Evolutionary conservation across 106 monocot species (phyloP).

Genomic region (Gastrodia elata): DNA sequence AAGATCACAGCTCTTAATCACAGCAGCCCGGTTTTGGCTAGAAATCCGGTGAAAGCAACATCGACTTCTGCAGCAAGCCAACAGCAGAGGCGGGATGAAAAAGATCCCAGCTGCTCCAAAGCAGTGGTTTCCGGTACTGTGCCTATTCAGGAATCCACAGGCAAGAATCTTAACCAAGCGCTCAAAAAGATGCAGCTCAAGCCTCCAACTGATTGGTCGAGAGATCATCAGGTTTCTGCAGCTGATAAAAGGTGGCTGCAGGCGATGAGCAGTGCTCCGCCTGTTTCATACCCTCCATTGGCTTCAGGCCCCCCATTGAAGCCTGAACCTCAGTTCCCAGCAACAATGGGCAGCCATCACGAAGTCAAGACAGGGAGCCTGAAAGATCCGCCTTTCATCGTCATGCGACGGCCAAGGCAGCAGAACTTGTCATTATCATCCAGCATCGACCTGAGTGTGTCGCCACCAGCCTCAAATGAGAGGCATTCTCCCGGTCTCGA

Average conservation of each 20-base stretch:
- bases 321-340: constrained; percentile 16
- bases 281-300: constrained; percentile 6
- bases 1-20: neutral
- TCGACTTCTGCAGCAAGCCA: constrained; percentile 8
- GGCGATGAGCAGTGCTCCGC: neutral
- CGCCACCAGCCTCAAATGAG: constrained; percentile 25
- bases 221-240: neutral
- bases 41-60: constrained; percentile 12
- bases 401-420: constrained; percentile 74
- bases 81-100: constrained; percentile 42
- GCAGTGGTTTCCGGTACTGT: neutral
- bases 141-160: neutral
- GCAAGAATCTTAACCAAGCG: neutral
- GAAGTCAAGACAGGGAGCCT: constrained; percentile 25
- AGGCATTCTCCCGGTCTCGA: constrained; percentile 26
- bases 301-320: constrained; percentile 17
- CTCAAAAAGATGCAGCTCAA: constrained; percentile 2
- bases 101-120: constrained; percentile 25
- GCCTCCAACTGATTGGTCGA: constrained; percentile 6
- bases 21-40: neutral
- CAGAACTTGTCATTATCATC: constrained; percentile 18
- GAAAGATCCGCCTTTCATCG: constrained; percentile 48
- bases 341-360: constrained; percentile 10
- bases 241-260: constrained; percentile 3
- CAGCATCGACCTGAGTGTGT: constrained; percentile 13